Conservation (phyloP, 495 filamentous ascomycete species). For the Cladorrhinum samala region DNA sequence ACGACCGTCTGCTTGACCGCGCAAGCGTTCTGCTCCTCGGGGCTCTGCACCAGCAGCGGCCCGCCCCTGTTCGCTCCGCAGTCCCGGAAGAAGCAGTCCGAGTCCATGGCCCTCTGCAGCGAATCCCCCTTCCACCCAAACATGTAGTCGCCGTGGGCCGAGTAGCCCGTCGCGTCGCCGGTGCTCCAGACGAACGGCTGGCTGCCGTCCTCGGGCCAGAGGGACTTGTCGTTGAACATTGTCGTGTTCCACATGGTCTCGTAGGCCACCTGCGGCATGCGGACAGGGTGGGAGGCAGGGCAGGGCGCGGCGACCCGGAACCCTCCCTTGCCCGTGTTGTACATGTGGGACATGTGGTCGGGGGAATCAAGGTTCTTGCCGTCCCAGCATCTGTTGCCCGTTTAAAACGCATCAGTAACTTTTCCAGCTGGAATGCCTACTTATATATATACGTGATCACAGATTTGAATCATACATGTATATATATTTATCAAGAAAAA, state of each 20-base stretch:
- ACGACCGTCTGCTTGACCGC: slow-evolving; percentile 28
- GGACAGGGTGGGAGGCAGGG: slow-evolving; percentile 29
- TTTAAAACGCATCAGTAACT: neutral
- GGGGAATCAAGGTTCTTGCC: slow-evolving; percentile 27
- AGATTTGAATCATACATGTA: too few relatives aligned
- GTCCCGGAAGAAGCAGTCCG: slow-evolving; percentile 29
- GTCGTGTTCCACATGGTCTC: slow-evolving; percentile 38
- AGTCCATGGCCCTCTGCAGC: slow-evolving; percentile 40
- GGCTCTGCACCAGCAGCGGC: slow-evolving; percentile 24
- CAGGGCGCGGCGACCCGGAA: slow-evolving; percentile 27
- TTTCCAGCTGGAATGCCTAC: too few relatives aligned
- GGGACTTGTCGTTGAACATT: slow-evolving; percentile 32
- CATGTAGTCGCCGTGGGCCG: slow-evolving; percentile 42
- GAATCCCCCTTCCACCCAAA: slow-evolving; percentile 39
- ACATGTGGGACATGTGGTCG: slow-evolving; percentile 36
- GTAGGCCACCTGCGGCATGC: slow-evolving; percentile 35
- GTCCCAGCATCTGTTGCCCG: slow-evolving; percentile 23
- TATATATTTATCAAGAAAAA: too few relatives aligned
- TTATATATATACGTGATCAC: too few relatives aligned
- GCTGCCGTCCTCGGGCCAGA: slow-evolving; percentile 37
- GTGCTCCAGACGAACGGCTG: slow-evolving; percentile 38
- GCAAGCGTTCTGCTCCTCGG: slow-evolving; percentile 30
- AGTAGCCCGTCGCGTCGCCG: slow-evolving; percentile 35
- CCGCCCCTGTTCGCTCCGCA: slow-evolving; percentile 13
- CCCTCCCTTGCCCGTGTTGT: slow-evolving; percentile 28